These are phyloP conservation scores for Saturnispora gosingensis DNA, from an alignment of 805 yeast genomes.

Conservation along the genomic window DNA sequence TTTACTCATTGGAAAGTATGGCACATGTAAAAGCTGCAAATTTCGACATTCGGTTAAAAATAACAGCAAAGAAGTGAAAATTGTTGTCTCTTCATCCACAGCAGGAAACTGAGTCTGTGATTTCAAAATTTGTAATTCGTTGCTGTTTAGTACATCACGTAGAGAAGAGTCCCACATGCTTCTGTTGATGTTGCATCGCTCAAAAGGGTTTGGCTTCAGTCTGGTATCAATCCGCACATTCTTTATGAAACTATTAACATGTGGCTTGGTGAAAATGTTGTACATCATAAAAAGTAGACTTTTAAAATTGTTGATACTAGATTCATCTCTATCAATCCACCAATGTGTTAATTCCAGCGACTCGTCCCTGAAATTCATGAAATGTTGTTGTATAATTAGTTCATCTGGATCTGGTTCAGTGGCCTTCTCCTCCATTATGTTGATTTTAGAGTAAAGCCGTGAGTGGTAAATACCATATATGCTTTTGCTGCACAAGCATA, in stretches of 20 bases:
- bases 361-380: constrained; percentile 12
- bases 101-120: not conserved
- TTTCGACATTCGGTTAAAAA: constrained; percentile 13
- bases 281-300: constrained; percentile 15
- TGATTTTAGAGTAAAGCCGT: constrained; percentile 6
- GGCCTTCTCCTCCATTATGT: constrained; percentile 8
- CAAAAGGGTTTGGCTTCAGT: constrained; percentile 9
- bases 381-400: constrained; percentile 12
- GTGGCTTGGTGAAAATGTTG: constrained; percentile 11
- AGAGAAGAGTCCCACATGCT: constrained; percentile 4
- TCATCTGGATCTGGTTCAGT: constrained; percentile 10
- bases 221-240: constrained; percentile 15
- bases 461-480: constrained; percentile 3
- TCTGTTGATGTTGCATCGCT: constrained; percentile 6
- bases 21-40: constrained; percentile 11
- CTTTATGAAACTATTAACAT: constrained; percentile 9
- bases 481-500: constrained; percentile 5
- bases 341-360: constrained; percentile 9
- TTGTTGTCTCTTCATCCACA: not conserved
- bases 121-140: not conserved
- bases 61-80: constrained; percentile 15
- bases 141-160: not conserved
- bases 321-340: constrained; percentile 9
- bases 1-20: constrained; percentile 8
- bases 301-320: constrained; percentile 8